A percentile compares a stretch with the other conserved stretches of the same genome.
phyloP scores from a whole-genome alignment of 2,329 filamentous ascomycete genomes.

The Penicillium vulpinum region DNA sequence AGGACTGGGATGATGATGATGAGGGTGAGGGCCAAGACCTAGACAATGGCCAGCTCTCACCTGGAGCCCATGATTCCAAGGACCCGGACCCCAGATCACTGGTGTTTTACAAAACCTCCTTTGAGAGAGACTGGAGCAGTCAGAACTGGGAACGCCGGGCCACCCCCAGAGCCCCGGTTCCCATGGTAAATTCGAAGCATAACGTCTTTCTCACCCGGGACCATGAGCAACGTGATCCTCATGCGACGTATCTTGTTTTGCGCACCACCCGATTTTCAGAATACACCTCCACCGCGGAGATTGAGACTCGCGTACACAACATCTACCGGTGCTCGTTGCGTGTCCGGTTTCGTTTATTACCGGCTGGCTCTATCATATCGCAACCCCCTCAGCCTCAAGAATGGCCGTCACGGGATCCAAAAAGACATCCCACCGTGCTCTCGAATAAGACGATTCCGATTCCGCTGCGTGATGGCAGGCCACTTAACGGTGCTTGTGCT shows the following conservation, averaged over 20 bases:
- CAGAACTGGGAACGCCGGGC: constrained; percentile 49
- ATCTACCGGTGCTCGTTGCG: constrained; percentile 52
- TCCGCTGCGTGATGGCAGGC: constrained; percentile 18
- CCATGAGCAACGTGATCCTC: constrained; percentile 10
- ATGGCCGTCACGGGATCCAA: constrained; percentile 5
- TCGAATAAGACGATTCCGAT: constrained; percentile 2
- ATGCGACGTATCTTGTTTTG: constrained; percentile 48
- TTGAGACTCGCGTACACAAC: constrained; percentile 48
- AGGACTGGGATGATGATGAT: constrained; percentile 10
- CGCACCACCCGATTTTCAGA: constrained; percentile 46
- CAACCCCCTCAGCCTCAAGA: constrained; percentile 9
- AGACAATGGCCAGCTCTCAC: background rate
- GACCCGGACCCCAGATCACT: constrained; percentile 20
- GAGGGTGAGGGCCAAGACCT: constrained; percentile 6
- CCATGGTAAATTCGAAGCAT: constrained; percentile 48
- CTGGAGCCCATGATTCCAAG: constrained; percentile 1
- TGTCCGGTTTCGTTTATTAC: constrained; percentile 47
- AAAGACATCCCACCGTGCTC: background rate
- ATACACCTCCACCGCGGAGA: constrained; percentile 51
- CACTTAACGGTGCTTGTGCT: constrained; percentile 50
- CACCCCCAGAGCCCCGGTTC: constrained; percentile 39
- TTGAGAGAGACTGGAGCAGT: constrained; percentile 42
- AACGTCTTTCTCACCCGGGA: constrained; percentile 50
- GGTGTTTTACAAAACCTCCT: constrained; percentile 35
- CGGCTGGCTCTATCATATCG: constrained; percentile 14